A percentile compares a stretch with the other conserved stretches of the same genome.
phyloP scores from a whole-genome alignment of 495 filamentous ascomycete species.

The Pseudoneurospora amorphoporcata region DNA sequence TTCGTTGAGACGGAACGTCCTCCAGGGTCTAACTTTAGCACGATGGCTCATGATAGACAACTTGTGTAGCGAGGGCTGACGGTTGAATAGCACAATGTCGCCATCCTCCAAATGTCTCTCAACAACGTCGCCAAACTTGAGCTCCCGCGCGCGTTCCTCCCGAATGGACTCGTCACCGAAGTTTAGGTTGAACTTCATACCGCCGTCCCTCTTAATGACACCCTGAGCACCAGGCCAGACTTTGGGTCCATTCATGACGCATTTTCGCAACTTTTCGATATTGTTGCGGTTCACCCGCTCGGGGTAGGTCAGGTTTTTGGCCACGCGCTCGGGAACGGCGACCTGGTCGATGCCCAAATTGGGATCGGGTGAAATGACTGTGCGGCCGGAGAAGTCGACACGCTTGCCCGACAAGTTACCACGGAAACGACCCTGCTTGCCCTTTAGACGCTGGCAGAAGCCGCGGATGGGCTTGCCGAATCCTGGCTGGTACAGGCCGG shows the following conservation, averaged over 20 bases:
- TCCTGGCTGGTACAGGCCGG: constrained; percentile 66
- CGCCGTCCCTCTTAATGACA: constrained; percentile 58
- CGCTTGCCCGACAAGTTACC: constrained; percentile 96
- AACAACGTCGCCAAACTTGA: constrained; percentile 77
- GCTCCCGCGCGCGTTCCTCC: constrained; percentile 52
- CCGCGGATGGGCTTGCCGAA: constrained; percentile 77
- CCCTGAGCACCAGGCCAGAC: constrained; percentile 82
- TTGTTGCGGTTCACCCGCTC: constrained; percentile 78
- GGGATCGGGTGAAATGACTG: constrained; percentile 94
- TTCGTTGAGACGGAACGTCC: constrained; percentile 94
- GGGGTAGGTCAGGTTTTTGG: constrained; percentile 89
- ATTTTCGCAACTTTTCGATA: constrained; percentile 63
- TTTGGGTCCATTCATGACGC: constrained; percentile 60
- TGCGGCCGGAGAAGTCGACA: constrained; percentile 95
- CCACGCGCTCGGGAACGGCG: constrained; percentile 78
- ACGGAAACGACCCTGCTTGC: constrained; percentile 94
- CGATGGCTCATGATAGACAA: constrained; percentile 93
- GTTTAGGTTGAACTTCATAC: constrained; percentile 60
- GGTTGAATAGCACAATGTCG: constrained; percentile 96
- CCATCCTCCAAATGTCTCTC: constrained; percentile 93
- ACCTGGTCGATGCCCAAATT: constrained; percentile 92
- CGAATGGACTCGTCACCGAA: constrained; percentile 46
- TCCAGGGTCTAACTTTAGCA: constrained; percentile 86
- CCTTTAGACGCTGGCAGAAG: constrained; percentile 90
- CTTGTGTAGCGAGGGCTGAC: constrained; percentile 95